These are phyloP conservation scores for Spirogloea muscicola DNA, from an alignment of 139 green algal genomes.

Conservation along the genomic window DNA sequence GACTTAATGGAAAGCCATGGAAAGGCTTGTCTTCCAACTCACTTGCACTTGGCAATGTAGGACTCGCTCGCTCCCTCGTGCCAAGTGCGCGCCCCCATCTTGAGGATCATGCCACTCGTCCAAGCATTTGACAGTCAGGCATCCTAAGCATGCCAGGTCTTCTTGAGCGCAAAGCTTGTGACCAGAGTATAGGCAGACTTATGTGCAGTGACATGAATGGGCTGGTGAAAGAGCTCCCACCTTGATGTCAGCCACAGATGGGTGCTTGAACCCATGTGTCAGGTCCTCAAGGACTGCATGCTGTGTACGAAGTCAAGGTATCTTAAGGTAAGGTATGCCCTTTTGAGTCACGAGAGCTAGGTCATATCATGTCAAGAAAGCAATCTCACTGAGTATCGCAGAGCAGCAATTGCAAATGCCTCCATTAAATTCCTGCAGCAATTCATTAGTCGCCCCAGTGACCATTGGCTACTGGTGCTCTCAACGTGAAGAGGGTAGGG, in stretches of 20 bases:
- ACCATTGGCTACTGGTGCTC: neutral
- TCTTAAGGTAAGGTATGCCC: too few relatives aligned
- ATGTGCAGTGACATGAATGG: too few relatives aligned
- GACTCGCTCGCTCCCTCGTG: constrained; percentile 21
- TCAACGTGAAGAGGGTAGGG: neutral
- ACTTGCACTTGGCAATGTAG: constrained; percentile 37
- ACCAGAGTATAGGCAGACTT: neutral
- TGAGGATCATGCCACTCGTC: neutral
- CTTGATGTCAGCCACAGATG: constrained; percentile 35
- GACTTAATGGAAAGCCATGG: too few relatives aligned
- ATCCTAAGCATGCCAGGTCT: neutral
- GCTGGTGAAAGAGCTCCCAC: neutral
- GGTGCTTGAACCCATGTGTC: constrained; percentile 9
- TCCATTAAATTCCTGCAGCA: neutral
- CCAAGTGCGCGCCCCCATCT: constrained; percentile 31
- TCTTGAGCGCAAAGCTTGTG: neutral
- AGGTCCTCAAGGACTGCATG: constrained; percentile 37
- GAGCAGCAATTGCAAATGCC: neutral
- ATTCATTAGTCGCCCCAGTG: neutral
- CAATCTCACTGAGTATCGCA: neutral
- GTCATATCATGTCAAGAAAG: neutral
- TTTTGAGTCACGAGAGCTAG: constrained; percentile 9
- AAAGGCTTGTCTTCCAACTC: neutral
- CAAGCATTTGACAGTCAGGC: neutral
- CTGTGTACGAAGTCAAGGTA: too few relatives aligned